Evolutionary conservation across 2,329 filamentous ascomycete genomes (phyloP), one percentile per base, ranked within the genome.

Genomic region (Trichophyton mentagrophytes): DNA sequence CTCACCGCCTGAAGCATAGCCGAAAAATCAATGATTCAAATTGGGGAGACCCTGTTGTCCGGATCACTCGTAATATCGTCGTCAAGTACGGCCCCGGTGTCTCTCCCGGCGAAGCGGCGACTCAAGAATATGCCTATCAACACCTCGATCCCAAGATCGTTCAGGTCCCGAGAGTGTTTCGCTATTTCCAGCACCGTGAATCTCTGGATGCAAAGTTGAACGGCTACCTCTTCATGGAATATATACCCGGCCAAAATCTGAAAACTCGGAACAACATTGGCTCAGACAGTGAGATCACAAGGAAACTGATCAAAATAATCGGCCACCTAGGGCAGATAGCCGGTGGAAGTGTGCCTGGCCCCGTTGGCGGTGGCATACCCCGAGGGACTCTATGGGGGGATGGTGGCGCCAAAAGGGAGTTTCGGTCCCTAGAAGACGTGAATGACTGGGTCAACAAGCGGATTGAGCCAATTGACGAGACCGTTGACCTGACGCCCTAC

Each of bases 211-310:
- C 44, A 13, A 51, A 60, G 27, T 60, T 33, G 56, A 42, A 17
- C n/a, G 66, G 66, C n/a, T 69, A 64, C 27, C 59, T 69, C 2
- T 68, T 68, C 49, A 69, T 67, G 65, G 64, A 69, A 38, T 68
- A 68, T 53, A 59, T 68, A 40, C 60, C 62, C 3, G 64, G 66
- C 0, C 61, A 60, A 61, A 65, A 38, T 17, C 42, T 68, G 22
- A 40, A 60, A 7, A 59, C 64, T 8, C 9, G 67, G 2, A 61
- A 66, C 42, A 27, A 65, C 20, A 47, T 58, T 11, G 56, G 42
- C 22, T 3, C 25, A 11, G 15, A 20, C 22, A 25, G 38, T 8
- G 64, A 66, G 27, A 61, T 67, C 3, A 57, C 62, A 38, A 33
- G 60, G 9, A 61, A 64, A 3, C 13, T 69, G 33, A 57, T 64